Conservation (phyloP, 768 basidiomycete species). For the Mycena latifolia region DNA sequence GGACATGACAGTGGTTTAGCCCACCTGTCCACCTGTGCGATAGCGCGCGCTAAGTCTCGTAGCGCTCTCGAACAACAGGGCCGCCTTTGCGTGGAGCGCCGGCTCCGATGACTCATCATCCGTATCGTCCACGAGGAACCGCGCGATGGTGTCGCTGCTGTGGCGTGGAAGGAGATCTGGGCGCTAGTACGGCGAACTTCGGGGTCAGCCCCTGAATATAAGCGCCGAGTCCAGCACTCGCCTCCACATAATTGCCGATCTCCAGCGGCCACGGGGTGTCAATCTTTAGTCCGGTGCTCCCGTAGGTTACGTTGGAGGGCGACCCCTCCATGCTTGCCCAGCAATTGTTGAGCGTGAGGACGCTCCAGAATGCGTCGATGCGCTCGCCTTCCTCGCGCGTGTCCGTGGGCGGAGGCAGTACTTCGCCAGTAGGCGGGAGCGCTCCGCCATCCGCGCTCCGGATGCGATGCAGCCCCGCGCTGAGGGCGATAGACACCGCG, state of each 20-base stretch:
- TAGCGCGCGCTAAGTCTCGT: too few relatives aligned
- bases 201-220: not conserved
- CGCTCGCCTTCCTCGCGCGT: conserved; percentile 24
- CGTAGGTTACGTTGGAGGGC: conserved; percentile 49
- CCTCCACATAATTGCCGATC: conserved; percentile 12
- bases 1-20: too few relatives aligned
- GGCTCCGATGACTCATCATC: conserved; percentile 9
- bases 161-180: conserved; percentile 5
- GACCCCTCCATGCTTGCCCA: conserved; percentile 50
- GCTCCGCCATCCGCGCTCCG: not conserved
- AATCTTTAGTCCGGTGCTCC: conserved; percentile 31
- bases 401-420: conserved; percentile 7
- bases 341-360: conserved; percentile 49
- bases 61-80: conserved; percentile 42
- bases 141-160: conserved; percentile 20
- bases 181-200: conserved; percentile 1
- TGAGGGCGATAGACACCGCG: conserved; percentile 47
- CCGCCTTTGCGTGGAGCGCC: conserved; percentile 21
- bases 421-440: not conserved
- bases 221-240: not conserved
- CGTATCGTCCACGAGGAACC: conserved; percentile 13
- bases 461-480: conserved; percentile 24
- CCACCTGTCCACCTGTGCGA: too few relatives aligned
- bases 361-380: conserved; percentile 27
- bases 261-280: conserved; percentile 35